These are phyloP conservation scores for Rhodocollybia butyracea DNA, from an alignment of 768 basidiomycete genomes.

Conservation along the genomic window DNA sequence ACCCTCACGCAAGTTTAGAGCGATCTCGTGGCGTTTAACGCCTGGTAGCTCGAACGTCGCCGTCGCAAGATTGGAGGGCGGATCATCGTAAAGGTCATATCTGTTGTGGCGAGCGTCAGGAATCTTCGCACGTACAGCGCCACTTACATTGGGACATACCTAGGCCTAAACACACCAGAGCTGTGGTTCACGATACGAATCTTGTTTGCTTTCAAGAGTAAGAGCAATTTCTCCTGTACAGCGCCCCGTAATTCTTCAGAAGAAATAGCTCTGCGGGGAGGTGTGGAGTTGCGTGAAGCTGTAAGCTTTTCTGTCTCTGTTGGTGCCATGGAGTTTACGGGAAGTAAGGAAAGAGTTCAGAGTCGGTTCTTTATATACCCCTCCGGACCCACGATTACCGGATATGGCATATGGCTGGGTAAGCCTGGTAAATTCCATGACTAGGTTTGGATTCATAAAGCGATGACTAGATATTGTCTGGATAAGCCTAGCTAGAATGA, in stretches of 20 bases:
- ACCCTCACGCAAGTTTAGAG: not conserved
- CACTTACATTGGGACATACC: not conserved
- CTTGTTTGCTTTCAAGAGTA: not conserved
- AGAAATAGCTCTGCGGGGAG: not conserved
- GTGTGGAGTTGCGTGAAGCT: not conserved
- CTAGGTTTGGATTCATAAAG: no score
- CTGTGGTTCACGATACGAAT: not conserved
- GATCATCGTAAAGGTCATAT: not conserved
- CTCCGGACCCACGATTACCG: not conserved
- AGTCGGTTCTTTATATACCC: not conserved
- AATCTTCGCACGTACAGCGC: not conserved
- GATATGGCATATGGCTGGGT: no score
- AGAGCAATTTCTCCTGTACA: not conserved
- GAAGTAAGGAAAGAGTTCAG: not conserved
- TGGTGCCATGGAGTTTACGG: not conserved
- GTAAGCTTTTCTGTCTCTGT: not conserved
- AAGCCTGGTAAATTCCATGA: no score
- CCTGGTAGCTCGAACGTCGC: slow-evolving; percentile 5
- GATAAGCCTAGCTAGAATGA: no score
- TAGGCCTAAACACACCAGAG: not conserved
- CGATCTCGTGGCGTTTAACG: not conserved
- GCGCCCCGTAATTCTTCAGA: no score
- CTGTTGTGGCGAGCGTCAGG: not conserved
- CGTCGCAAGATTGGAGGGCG: not conserved
- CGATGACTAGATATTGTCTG: no score